Evolutionary conservation across 768 basidiomycete species (phyloP), one percentile per base, ranked within the genome.

Genomic region (Leccinum disarticulatum): DNA sequence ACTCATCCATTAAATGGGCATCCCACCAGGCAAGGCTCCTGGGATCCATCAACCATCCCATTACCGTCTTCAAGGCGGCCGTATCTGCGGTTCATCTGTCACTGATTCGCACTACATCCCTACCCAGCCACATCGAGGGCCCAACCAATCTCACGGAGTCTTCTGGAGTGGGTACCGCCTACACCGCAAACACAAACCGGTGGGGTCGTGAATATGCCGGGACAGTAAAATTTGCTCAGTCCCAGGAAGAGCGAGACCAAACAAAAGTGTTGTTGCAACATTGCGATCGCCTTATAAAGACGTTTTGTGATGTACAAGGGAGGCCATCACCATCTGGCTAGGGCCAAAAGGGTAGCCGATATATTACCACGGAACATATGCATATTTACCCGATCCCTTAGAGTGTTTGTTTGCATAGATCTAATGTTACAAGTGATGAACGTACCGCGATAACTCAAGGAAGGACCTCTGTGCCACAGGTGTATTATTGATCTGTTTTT

Each of bases 11-110:
- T 68, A 50, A 63, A 47, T 54, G 17, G 22, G n/a, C 48, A 25
- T 41, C 17, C 35, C 28, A 28, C 3, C 64, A 93, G 91, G 88
- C 79, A 31, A 88, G 92, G 17, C 69, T 81, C 25, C 68, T 86
- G 33, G 90, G 89, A 57, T 92, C 90, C 3, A 77, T 77, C 2
- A 75, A 88, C 66, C 90, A 91, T 64, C 76, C 84, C 14, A 88
- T 91, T 51, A 64, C 70, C 0, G 70, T 84, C 7, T 83, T 80
- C 74, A 87, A 87, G 67, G 86, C 86, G 10, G 87, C 91, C 4
- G 75, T 89, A 59, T 80, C 88, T 7, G 79, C 83, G 2, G 84
- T 87, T 6, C 83, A 93, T 69, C 69, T 88, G n/a, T 75, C 81
- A 0, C 81, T 94, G n/a, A 81, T 81, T 15, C 82, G 86, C 3